These are phyloP conservation scores for Arthrobotrys musiformis DNA, from an alignment of 2,329 filamentous ascomycete genomes.

Conservation along the genomic window DNA sequence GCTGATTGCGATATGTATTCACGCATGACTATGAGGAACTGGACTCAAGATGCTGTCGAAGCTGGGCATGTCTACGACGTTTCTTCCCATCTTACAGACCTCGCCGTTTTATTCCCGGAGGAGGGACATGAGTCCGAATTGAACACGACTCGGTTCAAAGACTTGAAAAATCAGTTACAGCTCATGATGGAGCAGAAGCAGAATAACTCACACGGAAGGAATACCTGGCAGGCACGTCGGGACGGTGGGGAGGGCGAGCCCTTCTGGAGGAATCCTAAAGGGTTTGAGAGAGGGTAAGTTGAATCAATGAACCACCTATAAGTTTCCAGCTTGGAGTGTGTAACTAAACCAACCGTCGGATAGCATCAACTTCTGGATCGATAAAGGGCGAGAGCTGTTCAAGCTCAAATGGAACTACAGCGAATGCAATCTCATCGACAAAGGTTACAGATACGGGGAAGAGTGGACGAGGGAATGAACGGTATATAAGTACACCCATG, in stretches of 20 bases:
- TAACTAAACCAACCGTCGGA: background rate
- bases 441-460: constrained; percentile 8
- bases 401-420: constrained; percentile 59
- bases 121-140: background rate
- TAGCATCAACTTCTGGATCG: constrained; percentile 58
- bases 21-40: constrained; percentile 63
- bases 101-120: constrained; percentile 7
- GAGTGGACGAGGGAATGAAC: constrained; percentile 17
- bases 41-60: background rate
- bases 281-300: constrained; percentile 57
- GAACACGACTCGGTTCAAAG: constrained; percentile 26
- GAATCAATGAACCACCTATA: background rate
- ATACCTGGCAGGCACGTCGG: constrained; percentile 68
- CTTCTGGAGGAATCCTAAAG: constrained; percentile 65
- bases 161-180: constrained; percentile 57
- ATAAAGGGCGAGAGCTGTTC: constrained; percentile 57
- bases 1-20: constrained; percentile 66
- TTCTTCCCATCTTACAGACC: constrained; percentile 53
- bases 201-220: constrained; percentile 61
- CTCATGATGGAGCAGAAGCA: constrained; percentile 60
- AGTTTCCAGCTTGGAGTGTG: too few species aligned
- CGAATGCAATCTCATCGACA: constrained; percentile 50
- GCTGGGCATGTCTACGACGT: background rate
- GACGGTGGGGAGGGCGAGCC: constrained; percentile 68
- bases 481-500: background rate